Evolutionary conservation across 179 eudicot genomes (phyloP), one percentile per base, ranked within the genome.

Genomic region (Kewa caespitosa): DNA sequence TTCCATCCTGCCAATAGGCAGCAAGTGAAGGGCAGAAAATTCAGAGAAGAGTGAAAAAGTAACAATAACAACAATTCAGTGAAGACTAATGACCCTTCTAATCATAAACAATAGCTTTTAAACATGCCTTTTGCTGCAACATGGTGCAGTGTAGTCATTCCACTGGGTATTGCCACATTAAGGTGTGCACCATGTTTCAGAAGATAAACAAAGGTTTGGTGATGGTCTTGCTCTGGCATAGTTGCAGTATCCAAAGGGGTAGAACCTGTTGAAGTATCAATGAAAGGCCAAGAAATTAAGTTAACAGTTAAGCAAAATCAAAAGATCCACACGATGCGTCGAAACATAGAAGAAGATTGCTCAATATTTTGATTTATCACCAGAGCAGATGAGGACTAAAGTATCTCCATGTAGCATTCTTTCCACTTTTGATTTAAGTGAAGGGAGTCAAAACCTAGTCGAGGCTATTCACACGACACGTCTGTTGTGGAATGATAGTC

Each of bases 41-140:
- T 22, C 38, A 63, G n/a, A 69, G 5, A 69, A 33, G 0, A 9
- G 31, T 54, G 12, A 20, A 69, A 33, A 0, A 9, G 31, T 54
- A 18, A 20, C 59, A 9, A 25, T 31, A 18, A 2, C 2, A 10
- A 25, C 41, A 2, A 33, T 34, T 2, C 59, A n/a, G 36, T 10
- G 7, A 30, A 54, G 43, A 52, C 12, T 20, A 27, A 73, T 25
- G 38, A 69, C 27, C 37, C 7, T 39, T 1, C 39, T 28, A 30
- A 28, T 60, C 30, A 13, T 42, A 38, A 38, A 23, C 38, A 38
- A 9, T 22, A 60, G 39, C 38, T 27, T 32, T 17, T 46, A 17
- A 8, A 75, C 74, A 38, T 22, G 67, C 85, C 85, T 71, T 60
- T 72, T 62, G 23, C 78, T 1, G 85, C 82, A 20, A 82, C 82